Evolutionary conservation across 352 stramenopile species (phyloP).

Genomic region (Halophytophthora batemanensis): DNA sequence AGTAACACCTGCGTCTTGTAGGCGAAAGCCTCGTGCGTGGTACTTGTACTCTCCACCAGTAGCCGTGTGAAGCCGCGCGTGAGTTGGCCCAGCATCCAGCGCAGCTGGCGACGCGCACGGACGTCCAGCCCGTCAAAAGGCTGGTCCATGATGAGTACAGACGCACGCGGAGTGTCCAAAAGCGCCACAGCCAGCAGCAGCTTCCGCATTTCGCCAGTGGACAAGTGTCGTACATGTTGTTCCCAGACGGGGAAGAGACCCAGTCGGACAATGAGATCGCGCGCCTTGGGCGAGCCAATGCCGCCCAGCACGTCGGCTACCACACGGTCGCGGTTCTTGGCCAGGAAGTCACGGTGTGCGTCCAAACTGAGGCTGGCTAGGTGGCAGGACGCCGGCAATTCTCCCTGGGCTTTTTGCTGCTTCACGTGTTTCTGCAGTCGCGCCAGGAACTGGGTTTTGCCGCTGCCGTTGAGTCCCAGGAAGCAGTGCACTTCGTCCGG

Average conservation of each 20-base stretch:
- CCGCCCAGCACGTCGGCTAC: constrained; percentile 69
- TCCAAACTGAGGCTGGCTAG: constrained; percentile 75
- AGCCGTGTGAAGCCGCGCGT: constrained; percentile 86
- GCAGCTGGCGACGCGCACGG: constrained; percentile 64
- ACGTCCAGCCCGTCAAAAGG: constrained; percentile 93
- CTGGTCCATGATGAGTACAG: constrained; percentile 90
- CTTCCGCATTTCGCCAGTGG: constrained; percentile 92
- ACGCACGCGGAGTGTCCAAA: constrained; percentile 57
- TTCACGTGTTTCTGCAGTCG: constrained; percentile 35
- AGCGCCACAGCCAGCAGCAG: constrained; percentile 86
- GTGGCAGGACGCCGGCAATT: constrained; percentile 25
- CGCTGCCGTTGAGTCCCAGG: constrained; percentile 65
- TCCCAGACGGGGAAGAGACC: constrained; percentile 90
- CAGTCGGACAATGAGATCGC: constrained; percentile 90
- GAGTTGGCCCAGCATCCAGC: constrained; percentile 84
- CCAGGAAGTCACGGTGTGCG: constrained; percentile 81
- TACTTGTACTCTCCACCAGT: constrained; percentile 85
- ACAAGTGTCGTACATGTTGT: constrained; percentile 80
- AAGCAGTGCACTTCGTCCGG: constrained; percentile 68
- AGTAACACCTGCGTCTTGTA: constrained; percentile 88
- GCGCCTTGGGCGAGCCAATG: constrained; percentile 59
- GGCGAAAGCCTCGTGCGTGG: constrained; percentile 68
- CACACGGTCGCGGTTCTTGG: constrained; percentile 44
- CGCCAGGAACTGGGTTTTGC: constrained; percentile 57
- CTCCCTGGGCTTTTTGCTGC: constrained; percentile 15